A percentile compares a stretch with the other conserved stretches of the same genome.
Evolutionary conservation across 805 yeast genomes (phyloP).

Genomic region (Scheffersomyces lignosus): DNA sequence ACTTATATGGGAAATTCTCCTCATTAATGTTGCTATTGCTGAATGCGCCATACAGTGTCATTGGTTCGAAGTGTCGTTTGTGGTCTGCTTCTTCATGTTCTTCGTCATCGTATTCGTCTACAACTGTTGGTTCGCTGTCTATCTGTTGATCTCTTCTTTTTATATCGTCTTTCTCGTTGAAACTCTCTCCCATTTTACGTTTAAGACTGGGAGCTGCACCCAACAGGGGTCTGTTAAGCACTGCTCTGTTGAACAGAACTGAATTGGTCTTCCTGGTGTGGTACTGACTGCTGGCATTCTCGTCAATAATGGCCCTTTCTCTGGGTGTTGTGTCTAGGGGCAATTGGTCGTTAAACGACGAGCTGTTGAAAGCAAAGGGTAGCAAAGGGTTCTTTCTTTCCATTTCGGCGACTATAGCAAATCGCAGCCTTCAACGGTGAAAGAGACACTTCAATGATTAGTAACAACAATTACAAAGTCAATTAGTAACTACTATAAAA

Average conservation of each 20-base stretch:
- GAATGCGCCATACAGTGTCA: no score
- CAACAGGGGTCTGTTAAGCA: slow-evolving; percentile 18
- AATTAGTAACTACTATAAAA: no score
- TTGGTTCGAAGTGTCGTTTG: no score
- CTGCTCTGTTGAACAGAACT: no score
- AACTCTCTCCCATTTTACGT: slow-evolving; percentile 43
- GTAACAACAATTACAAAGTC: no score
- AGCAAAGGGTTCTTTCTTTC: slow-evolving; percentile 39
- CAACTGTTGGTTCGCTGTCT: slow-evolving; percentile 13
- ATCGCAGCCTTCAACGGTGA: no score
- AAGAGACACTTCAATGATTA: no score
- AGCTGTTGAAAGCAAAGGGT: slow-evolving; percentile 50
- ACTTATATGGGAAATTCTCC: neutral
- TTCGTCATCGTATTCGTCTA: slow-evolving; percentile 10
- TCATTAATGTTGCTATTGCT: slow-evolving; percentile 2
- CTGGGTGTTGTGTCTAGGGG: slow-evolving; percentile 42
- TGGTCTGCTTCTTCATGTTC: slow-evolving; percentile 1
- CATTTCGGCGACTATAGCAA: slow-evolving; percentile 14
- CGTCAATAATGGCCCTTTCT: slow-evolving; percentile 38
- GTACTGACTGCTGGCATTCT: slow-evolving; percentile 45
- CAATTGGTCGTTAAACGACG: slow-evolving; percentile 25
- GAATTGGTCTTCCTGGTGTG: slow-evolving; percentile 35
- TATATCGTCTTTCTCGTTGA: slow-evolving; percentile 41
- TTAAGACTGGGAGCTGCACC: slow-evolving; percentile 33
- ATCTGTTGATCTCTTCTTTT: slow-evolving; percentile 31